Evolutionary conservation across 768 basidiomycete genomes (phyloP).

Genomic region (Lentinula sp.): DNA sequence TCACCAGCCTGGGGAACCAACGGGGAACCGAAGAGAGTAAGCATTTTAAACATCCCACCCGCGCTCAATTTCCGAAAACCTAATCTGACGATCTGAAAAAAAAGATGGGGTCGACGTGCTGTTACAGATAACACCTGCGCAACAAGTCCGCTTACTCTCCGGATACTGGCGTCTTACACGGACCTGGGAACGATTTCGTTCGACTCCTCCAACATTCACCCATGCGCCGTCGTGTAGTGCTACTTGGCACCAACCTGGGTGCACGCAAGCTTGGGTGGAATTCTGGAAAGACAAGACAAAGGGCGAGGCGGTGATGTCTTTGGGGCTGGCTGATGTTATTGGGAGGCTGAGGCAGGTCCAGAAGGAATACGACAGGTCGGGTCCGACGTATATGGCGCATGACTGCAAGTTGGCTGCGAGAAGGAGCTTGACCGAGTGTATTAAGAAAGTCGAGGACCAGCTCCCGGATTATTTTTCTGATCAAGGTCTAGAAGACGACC

Average conservation of each 20-base stretch:
- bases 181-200: constrained; percentile 61
- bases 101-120: constrained; percentile 16
- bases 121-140: constrained; percentile 43
- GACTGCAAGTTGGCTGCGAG: constrained; percentile 61
- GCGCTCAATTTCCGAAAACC: not conserved
- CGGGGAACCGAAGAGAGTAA: not conserved
- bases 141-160: constrained; percentile 60
- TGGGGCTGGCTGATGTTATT: constrained; percentile 61
- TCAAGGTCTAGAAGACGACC: constrained; percentile 12
- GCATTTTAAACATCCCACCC: not conserved
- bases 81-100: not conserved
- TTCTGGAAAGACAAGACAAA: constrained; percentile 77
- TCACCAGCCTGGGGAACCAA: not conserved
- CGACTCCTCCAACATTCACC: constrained; percentile 52
- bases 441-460: constrained; percentile 51
- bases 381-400: constrained; percentile 75
- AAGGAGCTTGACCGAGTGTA: constrained; percentile 46
- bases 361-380: constrained; percentile 68
- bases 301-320: constrained; percentile 50
- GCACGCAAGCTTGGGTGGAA: constrained; percentile 67
- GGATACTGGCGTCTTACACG: constrained; percentile 66
- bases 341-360: constrained; percentile 57
- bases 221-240: constrained; percentile 59
- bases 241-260: constrained; percentile 69
- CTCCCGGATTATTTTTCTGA: constrained; percentile 60